Evolutionary conservation across 1,139 yeast species (phyloP).

Genomic region (Pichia kudriavzevii): DNA sequence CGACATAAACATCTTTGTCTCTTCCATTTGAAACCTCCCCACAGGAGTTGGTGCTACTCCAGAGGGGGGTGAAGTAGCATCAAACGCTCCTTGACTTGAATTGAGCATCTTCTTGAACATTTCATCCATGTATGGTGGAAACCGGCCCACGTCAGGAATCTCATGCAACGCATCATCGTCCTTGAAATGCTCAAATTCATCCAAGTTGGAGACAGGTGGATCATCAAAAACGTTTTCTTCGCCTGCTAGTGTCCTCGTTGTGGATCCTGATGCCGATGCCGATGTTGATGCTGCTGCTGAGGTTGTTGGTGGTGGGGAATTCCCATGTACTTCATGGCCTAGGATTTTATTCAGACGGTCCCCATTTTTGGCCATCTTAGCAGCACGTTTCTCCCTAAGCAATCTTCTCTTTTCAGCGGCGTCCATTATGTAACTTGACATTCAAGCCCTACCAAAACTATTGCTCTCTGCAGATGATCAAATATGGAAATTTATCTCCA

Average conservation of each 20-base stretch:
- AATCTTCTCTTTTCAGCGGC: conserved; percentile 53
- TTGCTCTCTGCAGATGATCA: conserved; percentile 1
- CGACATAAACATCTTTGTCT: too few relatives aligned
- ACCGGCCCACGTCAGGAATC: too few relatives aligned
- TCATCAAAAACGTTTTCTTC: conserved; percentile 17
- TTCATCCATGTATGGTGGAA: too few relatives aligned
- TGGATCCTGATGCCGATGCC: neutral
- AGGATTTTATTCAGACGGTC: conserved; percentile 48
- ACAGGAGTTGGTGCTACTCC: too few relatives aligned
- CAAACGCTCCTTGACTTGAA: too few relatives aligned
- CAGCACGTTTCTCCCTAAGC: conserved; percentile 62
- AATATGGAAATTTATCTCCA: neutral
- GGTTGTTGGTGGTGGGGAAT: neutral
- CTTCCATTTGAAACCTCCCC: too few relatives aligned
- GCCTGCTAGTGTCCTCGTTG: neutral
- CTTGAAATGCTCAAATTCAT: conserved; percentile 9
- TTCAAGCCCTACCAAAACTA: too few relatives aligned
- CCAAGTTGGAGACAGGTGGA: conserved; percentile 22
- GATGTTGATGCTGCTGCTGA: neutral
- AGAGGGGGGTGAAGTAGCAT: too few relatives aligned
- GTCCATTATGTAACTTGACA: too few relatives aligned
- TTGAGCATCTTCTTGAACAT: too few relatives aligned
- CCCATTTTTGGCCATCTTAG: conserved; percentile 61
- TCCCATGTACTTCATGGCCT: conserved; percentile 29
- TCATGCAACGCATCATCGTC: too few relatives aligned